These are phyloP conservation scores for Colletotrichum godetiae DNA, from an alignment of 2,329 filamentous ascomycete genomes.

Conservation along the genomic window DNA sequence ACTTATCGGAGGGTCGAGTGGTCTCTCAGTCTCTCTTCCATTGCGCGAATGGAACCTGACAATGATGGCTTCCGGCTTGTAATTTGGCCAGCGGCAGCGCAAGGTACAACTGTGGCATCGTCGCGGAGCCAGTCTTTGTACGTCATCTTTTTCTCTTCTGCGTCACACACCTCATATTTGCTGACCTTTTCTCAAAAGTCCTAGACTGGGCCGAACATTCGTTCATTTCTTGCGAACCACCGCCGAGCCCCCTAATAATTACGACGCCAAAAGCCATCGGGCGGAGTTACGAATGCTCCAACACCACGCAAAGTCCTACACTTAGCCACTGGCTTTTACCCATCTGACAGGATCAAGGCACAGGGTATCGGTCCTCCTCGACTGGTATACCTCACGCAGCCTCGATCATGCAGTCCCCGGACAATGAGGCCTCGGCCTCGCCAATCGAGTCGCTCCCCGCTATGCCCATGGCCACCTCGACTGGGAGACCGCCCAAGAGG, in stretches of 20 bases:
- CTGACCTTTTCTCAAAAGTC: background rate
- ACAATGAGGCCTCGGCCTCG: conserved; percentile 71
- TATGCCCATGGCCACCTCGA: conserved; percentile 73
- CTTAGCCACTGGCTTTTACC: background rate
- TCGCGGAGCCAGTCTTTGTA: conserved; percentile 31
- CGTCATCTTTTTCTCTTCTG: background rate
- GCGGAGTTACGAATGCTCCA: conserved; percentile 19
- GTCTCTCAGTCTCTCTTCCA: background rate
- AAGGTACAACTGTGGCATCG: background rate
- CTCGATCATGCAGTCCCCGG: conserved; percentile 72
- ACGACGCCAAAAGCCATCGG: conserved; percentile 27
- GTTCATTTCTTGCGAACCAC: conserved; percentile 21
- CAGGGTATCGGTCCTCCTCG: conserved; percentile 30
- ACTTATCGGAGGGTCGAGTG: conserved; percentile 31
- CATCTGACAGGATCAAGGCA: conserved; percentile 21
- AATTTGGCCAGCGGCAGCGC: background rate
- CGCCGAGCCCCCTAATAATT: conserved; percentile 21
- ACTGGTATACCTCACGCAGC: conserved; percentile 22
- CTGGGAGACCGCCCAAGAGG: conserved; percentile 70
- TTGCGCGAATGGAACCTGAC: conserved; percentile 11
- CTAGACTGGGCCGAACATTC: conserved; percentile 7
- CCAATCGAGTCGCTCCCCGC: conserved; percentile 76
- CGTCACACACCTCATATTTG: no score
- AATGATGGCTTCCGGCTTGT: conserved; percentile 12
- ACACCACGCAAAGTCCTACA: background rate